Evolutionary conservation across 2,329 filamentous ascomycete species (phyloP), one percentile per base, ranked within the genome.

Genomic region (Didymosphaeria variabile): DNA sequence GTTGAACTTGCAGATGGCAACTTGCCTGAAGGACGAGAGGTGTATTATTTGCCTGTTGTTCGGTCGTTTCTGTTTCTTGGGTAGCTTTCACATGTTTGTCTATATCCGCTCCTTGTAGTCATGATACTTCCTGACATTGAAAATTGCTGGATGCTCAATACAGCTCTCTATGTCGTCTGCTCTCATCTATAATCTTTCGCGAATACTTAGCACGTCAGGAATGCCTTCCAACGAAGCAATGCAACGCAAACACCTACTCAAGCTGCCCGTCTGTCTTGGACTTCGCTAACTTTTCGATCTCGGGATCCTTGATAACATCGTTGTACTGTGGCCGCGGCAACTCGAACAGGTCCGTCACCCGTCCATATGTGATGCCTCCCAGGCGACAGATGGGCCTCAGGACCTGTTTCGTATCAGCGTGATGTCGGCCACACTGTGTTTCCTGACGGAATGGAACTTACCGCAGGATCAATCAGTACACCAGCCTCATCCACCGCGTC

Each of bases 301-400:
- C 86, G 32, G 82, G 78, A 63, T 81, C 80, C 50, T 84, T 79
- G 15, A 79, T 80, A 7, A 72, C 65, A 60, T 83, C 79, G 8
- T 79, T 75, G 67, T 79, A 84, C 19, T 82, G 79, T 5, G 83
- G 88, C 44, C 91, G 82, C 6, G 85, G 87, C 26, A 97, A 78
- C 82, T 97, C 93, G 29, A 92, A 80, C 0, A 82, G 90, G 64
- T 94, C 88, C 0, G 86, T 88, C 0, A 86, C 82, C 46, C 93
- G 85, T 0, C 85, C 90, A 75, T 97, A 98, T 0, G 90, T 90
- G 69, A 97, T 96, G 1, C 94, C 94, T 29, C 94, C 94, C 26
- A 97, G 72, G 40, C 94, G 87, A 65, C 87, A 88, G 17, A 97
- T 85, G 0, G 94, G 93, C 63, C 87, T 87, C 58, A 97, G 79